These are phyloP conservation scores for Rhodotorula graminis DNA, from an alignment of 768 basidiomycete species.

Conservation along the genomic window DNA sequence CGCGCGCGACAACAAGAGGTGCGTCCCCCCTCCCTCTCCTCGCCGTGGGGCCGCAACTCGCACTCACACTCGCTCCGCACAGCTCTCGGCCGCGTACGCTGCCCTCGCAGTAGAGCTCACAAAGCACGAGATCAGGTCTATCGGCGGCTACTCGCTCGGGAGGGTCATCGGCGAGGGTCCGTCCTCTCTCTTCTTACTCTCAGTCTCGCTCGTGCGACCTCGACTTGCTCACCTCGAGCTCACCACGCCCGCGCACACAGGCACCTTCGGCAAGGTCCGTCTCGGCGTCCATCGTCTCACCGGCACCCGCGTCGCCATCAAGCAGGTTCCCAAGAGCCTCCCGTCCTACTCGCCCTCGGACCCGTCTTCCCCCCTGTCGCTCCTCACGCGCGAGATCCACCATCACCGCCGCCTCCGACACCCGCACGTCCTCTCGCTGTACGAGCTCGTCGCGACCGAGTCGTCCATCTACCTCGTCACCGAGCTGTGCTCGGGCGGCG, in stretches of 20 bases:
- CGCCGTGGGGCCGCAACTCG: neutral
- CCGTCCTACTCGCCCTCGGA: slow-evolving; percentile 21
- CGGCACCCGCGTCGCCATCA: slow-evolving; percentile 86
- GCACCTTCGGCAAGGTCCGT: slow-evolving; percentile 91
- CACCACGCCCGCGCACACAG: slow-evolving; percentile 49
- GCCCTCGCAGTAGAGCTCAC: slow-evolving; percentile 48
- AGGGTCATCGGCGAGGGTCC: slow-evolving; percentile 49
- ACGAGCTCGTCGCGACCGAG: slow-evolving; percentile 97
- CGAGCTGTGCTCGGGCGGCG: slow-evolving; percentile 92
- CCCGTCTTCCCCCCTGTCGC: slow-evolving; percentile 55
- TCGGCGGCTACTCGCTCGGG: slow-evolving; percentile 50
- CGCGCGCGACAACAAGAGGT: neutral
- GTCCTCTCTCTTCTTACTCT: slow-evolving; percentile 3
- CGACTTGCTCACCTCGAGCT: neutral
- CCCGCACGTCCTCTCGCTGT: slow-evolving; percentile 89
- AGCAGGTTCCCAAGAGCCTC: slow-evolving; percentile 93
- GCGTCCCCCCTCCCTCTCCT: too few species aligned
- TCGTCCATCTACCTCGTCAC: slow-evolving; percentile 93
- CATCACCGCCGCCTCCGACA: slow-evolving; percentile 96
- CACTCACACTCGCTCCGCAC: neutral
- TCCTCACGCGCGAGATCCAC: slow-evolving; percentile 93
- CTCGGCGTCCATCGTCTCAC: slow-evolving; percentile 91
- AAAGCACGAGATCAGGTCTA: slow-evolving; percentile 46
- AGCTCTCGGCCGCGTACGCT: slow-evolving; percentile 49
- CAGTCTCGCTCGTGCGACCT: too few species aligned